Percentiles rank a stretch among this genome's conserved stretches.
Evolutionary conservation across 352 stramenopile genomes (phyloP).

Genomic region (Phytophthora citricola): DNA sequence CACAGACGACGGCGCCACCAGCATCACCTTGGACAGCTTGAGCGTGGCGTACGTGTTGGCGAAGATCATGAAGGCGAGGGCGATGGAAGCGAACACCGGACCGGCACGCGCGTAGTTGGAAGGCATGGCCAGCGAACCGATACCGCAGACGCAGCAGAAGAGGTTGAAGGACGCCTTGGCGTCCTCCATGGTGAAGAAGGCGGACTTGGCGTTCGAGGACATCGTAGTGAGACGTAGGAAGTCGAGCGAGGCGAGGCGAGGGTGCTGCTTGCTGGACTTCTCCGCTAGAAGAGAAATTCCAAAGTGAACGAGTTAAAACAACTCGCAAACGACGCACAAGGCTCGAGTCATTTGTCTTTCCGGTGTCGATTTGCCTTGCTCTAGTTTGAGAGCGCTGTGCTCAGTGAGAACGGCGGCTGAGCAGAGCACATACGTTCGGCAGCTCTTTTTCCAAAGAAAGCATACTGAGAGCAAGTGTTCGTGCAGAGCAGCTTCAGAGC

Average conservation of each 20-base stretch:
- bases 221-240: constrained; percentile 10
- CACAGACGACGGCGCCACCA: constrained; percentile 48
- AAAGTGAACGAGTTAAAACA: constrained; percentile 36
- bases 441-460: constrained; percentile 22
- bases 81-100: constrained; percentile 13
- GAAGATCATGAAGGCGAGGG: constrained; percentile 56
- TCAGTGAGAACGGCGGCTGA: constrained; percentile 22
- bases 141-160: too few relatives aligned
- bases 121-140: neutral
- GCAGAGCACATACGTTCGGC: constrained; percentile 21
- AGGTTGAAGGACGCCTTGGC: too few relatives aligned
- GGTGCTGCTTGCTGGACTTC: constrained; percentile 25
- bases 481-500: neutral
- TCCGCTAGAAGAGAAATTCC: constrained; percentile 29
- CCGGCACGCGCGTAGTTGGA: neutral
- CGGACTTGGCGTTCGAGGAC: neutral
- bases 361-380: constrained; percentile 20
- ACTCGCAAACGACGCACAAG: constrained; percentile 7
- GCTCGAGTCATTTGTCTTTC: constrained; percentile 3
- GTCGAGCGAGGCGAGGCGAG: constrained; percentile 7
- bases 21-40: constrained; percentile 49
- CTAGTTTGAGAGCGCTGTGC: constrained; percentile 3
- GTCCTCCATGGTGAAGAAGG: too few relatives aligned
- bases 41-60: constrained; percentile 61
- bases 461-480: constrained; percentile 23